Percentiles rank a stretch among this genome's conserved stretches.
Evolutionary conservation across 495 filamentous ascomycete genomes (phyloP).

Genomic region (Penicillium desertorum): DNA sequence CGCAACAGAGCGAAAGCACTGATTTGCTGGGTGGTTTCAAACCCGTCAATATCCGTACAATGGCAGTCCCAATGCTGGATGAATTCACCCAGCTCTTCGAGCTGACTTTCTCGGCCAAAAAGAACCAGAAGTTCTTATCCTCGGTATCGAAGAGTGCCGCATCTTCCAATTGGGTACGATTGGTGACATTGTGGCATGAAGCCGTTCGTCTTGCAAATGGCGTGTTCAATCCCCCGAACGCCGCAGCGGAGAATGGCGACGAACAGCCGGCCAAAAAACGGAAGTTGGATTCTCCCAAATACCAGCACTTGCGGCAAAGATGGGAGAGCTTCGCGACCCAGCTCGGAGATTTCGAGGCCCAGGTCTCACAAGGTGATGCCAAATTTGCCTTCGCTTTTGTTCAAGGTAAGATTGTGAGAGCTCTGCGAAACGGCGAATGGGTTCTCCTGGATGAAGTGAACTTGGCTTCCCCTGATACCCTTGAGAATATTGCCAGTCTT

Average conservation of each 20-base stretch:
- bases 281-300: constrained; percentile 69
- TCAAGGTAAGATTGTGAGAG: constrained; percentile 91
- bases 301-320: constrained; percentile 63
- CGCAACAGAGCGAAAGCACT: constrained; percentile 93
- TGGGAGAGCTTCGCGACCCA: constrained; percentile 80
- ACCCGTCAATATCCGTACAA: constrained; percentile 82
- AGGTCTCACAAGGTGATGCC: constrained; percentile 72
- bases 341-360: constrained; percentile 76
- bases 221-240: constrained; percentile 51
- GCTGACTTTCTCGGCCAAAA: constrained; percentile 77
- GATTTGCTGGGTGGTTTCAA: constrained; percentile 96
- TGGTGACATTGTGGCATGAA: constrained; percentile 84
- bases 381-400: constrained; percentile 94
- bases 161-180: constrained; percentile 78
- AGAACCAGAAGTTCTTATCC: constrained; percentile 82
- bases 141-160: constrained; percentile 74
- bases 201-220: constrained; percentile 79
- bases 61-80: constrained; percentile 87
- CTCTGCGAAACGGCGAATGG: constrained; percentile 93
- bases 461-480: constrained; percentile 86
- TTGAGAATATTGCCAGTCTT: constrained; percentile 89
- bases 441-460: constrained; percentile 98
- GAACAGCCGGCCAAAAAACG: constrained; percentile 77
- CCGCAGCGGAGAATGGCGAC: constrained; percentile 37
- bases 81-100: constrained; percentile 89